phyloP scores from a whole-genome alignment of 2,329 filamentous ascomycete genomes.

The Trichoderma atrobrunneum region DNA sequence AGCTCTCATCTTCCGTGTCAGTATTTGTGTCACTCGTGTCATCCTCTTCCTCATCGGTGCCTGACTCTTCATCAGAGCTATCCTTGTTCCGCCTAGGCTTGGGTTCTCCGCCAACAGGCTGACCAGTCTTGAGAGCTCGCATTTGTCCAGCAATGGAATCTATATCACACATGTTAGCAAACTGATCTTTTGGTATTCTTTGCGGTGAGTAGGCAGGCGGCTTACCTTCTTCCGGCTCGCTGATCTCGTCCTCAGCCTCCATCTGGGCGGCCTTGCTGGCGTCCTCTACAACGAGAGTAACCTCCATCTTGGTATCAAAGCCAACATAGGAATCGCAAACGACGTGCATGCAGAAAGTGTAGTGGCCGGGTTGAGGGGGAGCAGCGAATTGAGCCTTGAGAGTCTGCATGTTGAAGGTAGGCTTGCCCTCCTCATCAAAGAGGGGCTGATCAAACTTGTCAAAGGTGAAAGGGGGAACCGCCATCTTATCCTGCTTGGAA shows the following conservation, averaged over 20 bases:
- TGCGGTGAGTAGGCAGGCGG: constrained; percentile 5
- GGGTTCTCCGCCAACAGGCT: constrained; percentile 57
- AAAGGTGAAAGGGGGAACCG: constrained; percentile 95
- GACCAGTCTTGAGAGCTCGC: constrained; percentile 76
- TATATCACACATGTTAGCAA: constrained; percentile 35
- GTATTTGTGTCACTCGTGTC: constrained; percentile 68
- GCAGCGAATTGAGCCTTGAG: constrained; percentile 97
- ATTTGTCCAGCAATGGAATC: constrained; percentile 90
- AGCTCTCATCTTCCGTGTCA: constrained; percentile 59
- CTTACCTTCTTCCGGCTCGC: constrained; percentile 95
- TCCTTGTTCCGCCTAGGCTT: constrained; percentile 52
- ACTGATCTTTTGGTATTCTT: background rate
- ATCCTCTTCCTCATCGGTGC: constrained; percentile 67
- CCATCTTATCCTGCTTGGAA: constrained; percentile 90
- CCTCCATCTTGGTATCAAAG: constrained; percentile 88
- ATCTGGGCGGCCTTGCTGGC: constrained; percentile 79
- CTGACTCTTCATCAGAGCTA: constrained; percentile 69
- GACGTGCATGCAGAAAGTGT: constrained; percentile 91
- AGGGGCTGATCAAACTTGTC: constrained; percentile 87
- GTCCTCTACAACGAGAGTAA: constrained; percentile 85
- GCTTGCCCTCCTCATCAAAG: constrained; percentile 73
- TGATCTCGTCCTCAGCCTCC: constrained; percentile 88
- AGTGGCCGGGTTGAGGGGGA: constrained; percentile 86
- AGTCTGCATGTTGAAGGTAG: constrained; percentile 93
- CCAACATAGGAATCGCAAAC: constrained; percentile 94